Evolutionary conservation across 2,329 filamentous ascomycete genomes (phyloP).

Genomic region (Kalmusia sp.): DNA sequence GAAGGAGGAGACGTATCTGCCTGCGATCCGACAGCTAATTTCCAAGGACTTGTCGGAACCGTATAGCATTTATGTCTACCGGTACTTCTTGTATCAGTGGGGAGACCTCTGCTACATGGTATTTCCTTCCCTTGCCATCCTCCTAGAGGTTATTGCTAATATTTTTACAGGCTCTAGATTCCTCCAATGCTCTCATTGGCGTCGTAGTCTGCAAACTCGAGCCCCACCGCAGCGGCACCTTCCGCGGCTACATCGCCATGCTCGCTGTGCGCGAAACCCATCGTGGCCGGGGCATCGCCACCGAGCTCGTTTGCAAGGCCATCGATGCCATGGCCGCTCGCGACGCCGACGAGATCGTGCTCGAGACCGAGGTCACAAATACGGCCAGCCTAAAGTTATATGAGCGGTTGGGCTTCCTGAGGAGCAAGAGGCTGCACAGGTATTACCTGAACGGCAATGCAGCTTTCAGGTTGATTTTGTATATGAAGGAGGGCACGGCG

Average conservation of each 20-base stretch:
- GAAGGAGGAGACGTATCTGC: constrained; percentile 72
- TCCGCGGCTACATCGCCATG: constrained; percentile 98
- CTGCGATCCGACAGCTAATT: constrained; percentile 89
- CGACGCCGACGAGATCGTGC: constrained; percentile 89
- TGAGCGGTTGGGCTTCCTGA: constrained; percentile 87
- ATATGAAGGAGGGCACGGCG: constrained; percentile 65
- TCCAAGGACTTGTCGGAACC: constrained; percentile 96
- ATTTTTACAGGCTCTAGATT: constrained; percentile 37
- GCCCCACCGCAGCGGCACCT: constrained; percentile 81
- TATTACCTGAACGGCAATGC: constrained; percentile 98
- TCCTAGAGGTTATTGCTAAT: neutral
- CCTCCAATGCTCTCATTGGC: constrained; percentile 71
- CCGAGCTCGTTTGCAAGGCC: constrained; percentile 83
- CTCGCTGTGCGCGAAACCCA: constrained; percentile 84
- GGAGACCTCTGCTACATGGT: constrained; percentile 97
- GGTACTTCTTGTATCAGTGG: constrained; percentile 98
- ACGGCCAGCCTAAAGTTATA: constrained; percentile 89
- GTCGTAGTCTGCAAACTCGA: constrained; percentile 97
- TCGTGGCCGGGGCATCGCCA: constrained; percentile 84
- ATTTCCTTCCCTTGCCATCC: constrained; percentile 14
- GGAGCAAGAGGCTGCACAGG: constrained; percentile 89
- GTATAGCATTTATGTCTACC: constrained; percentile 99
- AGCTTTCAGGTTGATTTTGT: constrained; percentile 85
- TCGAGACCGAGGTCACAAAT: constrained; percentile 96
- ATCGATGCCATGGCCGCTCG: constrained; percentile 88